Evolutionary conservation across 2,329 filamentous ascomycete species (phyloP), one percentile per base, ranked within the genome.

Genomic region (Ophiognomonia clavigignenti-juglandacearum): DNA sequence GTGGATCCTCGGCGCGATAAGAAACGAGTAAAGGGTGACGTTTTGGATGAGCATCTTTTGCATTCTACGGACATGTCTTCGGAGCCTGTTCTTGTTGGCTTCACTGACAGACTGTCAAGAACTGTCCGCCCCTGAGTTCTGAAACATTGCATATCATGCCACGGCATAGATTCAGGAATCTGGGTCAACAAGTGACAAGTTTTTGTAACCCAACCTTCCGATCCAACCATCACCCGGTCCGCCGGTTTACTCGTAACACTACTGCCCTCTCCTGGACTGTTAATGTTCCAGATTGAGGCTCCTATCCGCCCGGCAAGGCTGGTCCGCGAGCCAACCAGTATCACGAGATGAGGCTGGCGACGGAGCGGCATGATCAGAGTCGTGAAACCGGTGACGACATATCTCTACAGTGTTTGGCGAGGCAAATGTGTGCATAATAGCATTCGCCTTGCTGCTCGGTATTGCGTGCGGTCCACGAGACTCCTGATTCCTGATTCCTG

Each of bases 331-430:
- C 18, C 4, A 38, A 29, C 37, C n/a, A 31, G 42, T 20, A 26
- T 46, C 47, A 50, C 19, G 37, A 38, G 40, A 35, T 29, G 14
- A 38, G 24, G 6, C 27, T 38, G 32, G 31, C 27, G 20, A 22
- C 18, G 34, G 37, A 9, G 36, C 43, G 41, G 23, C 29, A 42
- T 38, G 37, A 41, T 19, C 40, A 44, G 23, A n/a, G 11, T 18
- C 29, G 41, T 42, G 48, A 18, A 19, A 42, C 41, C 19, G 14
- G 20, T 48, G 45, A 48, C 45, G 40, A 35, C 32, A 45, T 14
- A 16, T 31, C 10, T 26, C 6, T 6, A 19, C 26, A 35, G n/a
- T 20, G 20, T 14, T 14, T 22, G n/a, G 13, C 26, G 20, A 29
- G 34, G 26, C 43, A 39, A 26, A 23, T 13, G 39, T 14, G 20